These are phyloP conservation scores for Eragrostis tef DNA, from an alignment of 202 grass and related monocot genomes.

Conservation along the genomic window DNA sequence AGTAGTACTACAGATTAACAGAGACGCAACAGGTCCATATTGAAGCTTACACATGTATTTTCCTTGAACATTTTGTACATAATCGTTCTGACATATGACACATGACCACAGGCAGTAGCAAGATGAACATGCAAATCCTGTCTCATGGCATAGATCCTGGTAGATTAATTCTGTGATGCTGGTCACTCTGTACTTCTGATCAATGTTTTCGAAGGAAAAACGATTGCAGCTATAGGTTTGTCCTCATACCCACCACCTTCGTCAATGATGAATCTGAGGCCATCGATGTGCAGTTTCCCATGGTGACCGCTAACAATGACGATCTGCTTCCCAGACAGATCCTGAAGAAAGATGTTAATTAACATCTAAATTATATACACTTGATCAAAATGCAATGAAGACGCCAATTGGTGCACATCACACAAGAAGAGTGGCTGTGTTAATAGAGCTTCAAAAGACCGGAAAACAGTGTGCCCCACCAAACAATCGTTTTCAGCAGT, in stretches of 20 bases:
- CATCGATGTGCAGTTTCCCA: constrained; percentile 72
- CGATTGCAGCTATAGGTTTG: constrained; percentile 66
- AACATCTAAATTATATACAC: neutral
- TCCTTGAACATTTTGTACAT: neutral
- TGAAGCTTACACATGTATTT: neutral
- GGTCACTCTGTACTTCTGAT: constrained; percentile 52
- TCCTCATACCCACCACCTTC: constrained; percentile 70
- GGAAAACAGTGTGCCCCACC: neutral
- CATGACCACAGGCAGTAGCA: neutral
- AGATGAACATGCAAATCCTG: neutral
- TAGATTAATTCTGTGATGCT: constrained; percentile 6
- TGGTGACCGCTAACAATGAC: constrained; percentile 79
- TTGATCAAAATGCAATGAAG: neutral
- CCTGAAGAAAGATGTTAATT: constrained; percentile 51
- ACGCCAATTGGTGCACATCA: neutral
- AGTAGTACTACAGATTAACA: neutral
- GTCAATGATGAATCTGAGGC: constrained; percentile 74
- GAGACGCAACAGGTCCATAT: neutral
- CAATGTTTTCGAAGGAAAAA: constrained; percentile 71
- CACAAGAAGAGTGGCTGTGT: neutral
- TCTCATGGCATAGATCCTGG: neutral
- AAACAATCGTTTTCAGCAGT: neutral
- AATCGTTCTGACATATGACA: neutral
- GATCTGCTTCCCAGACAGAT: constrained; percentile 62
- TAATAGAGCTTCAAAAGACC: neutral